Conservation (phyloP, 257 asterid species). For the Avicennia marina region DNA sequence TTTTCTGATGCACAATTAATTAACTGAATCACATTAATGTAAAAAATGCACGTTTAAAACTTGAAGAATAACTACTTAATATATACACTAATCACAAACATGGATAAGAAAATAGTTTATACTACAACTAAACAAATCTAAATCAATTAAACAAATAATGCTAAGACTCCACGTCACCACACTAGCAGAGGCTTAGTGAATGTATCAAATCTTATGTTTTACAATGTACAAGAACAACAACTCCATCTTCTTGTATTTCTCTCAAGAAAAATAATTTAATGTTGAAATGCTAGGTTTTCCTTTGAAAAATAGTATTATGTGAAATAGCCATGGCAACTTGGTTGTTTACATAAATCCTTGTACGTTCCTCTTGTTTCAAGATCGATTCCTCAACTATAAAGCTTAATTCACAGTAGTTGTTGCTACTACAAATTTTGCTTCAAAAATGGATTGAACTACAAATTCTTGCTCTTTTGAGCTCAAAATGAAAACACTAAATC, state of each 20-base stretch:
- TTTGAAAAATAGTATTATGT: not conserved
- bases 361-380: not conserved
- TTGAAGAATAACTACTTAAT: no score
- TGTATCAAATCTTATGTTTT: not conserved
- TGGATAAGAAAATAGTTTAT: no score
- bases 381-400: not conserved
- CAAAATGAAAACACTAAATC: not conserved
- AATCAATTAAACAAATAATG: no score
- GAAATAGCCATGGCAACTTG: slow-evolving; percentile 2
- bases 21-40: no score
- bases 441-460: not conserved
- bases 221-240: not conserved
- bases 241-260: not conserved
- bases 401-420: not conserved
- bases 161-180: no score
- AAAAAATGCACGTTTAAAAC: no score
- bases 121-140: no score
- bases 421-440: not conserved
- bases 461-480: not conserved
- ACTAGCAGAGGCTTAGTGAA: not conserved
- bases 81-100: no score
- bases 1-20: no score
- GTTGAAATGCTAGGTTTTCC: not conserved
- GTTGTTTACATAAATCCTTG: not conserved
- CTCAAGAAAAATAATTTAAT: not conserved